Percentiles rank a stretch among this genome's conserved stretches.
These are phyloP conservation scores for Dactylellina haptotyla DNA, from an alignment of 2,329 filamentous ascomycete species.

Conservation along the genomic window DNA sequence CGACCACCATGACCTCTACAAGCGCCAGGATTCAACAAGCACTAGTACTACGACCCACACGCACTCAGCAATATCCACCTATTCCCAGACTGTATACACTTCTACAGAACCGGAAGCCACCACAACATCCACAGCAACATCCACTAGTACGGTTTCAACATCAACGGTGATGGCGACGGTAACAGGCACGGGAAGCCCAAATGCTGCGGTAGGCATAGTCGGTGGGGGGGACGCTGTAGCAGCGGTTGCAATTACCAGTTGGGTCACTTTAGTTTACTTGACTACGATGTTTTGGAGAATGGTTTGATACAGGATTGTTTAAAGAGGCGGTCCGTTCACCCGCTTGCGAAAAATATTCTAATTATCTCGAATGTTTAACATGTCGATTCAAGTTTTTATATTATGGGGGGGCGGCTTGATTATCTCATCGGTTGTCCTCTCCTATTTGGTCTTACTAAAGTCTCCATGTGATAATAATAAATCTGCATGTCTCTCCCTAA, in stretches of 20 bases:
- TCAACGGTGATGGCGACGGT: constrained; percentile 33
- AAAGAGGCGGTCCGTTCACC: too few species aligned
- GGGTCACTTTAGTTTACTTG: constrained; percentile 42
- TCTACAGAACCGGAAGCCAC: constrained; percentile 26
- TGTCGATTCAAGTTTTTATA: background rate
- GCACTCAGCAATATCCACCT: constrained; percentile 21
- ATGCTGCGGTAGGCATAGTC: background rate
- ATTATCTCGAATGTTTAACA: too few species aligned
- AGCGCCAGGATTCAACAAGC: constrained; percentile 26
- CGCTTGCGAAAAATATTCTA: too few species aligned
- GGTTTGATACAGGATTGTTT: background rate
- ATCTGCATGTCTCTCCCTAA: constrained; percentile 3
- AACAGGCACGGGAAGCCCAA: constrained; percentile 30
- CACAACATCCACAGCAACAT: constrained; percentile 16
- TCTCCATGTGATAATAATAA: background rate
- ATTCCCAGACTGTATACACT: background rate
- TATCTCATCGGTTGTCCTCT: background rate
- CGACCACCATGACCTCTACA: constrained; percentile 12
- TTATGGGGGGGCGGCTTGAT: background rate
- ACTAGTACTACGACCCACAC: constrained; percentile 35
- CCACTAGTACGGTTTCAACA: constrained; percentile 32
- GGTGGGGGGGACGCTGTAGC: constrained; percentile 1
- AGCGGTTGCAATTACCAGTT: constrained; percentile 8
- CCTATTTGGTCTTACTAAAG: background rate
- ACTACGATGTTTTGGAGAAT: constrained; percentile 33